Evolutionary conservation across 2,329 filamentous ascomycete genomes (phyloP), one percentile per base, ranked within the genome.

Genomic region (Microcyclospora tardicrescens): DNA sequence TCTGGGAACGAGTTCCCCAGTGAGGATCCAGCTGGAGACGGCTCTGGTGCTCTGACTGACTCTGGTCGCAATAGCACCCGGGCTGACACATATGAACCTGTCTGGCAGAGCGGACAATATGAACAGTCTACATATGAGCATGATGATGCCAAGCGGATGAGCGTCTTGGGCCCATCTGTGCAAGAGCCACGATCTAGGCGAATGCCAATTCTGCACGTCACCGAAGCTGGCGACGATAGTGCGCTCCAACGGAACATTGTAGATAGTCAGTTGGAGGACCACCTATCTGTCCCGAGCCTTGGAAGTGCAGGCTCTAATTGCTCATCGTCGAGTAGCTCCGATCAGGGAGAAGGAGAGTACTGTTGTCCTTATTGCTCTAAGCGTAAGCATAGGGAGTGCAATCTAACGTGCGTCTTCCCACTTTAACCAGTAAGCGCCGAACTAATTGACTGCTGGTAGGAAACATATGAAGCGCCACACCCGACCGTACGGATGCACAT

Each of bases 391-490:
- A 50, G 63, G 13, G 49, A 56, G 16, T 67, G 63, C 45, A 64
- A 66, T 37, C 45, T 66, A 42, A 61, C 56, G 47, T 61, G 50
- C 41, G 48, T 35, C 34, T 39, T 34, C 10, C 19, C 19, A 24
- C 4, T 24, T 27, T 36, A 28, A 38, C 14, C 29, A 33, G 32
- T 33, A 19, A 40, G 34, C 32, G 12, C n/a, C 14, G 31, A 12
- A 6, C 34, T 10, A 12, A 6, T 33, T 10, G 16, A 28, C 16
- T 10, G 11, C 5, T 15, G 10, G 19, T 41, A 89, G 83, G 47
- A 95, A 95, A 58, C 87, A 94, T 56, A 67, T 75, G 58, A 89
- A 85, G 55, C 76, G 86, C 1, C 87, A 95, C 57, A 70, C 74
- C 6, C 78, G 77, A 47, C 87, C 85, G 0, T 94, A 89, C 45